These are phyloP conservation scores for Parmelia sp. DNA, from an alignment of 495 filamentous ascomycete genomes.

Conservation along the genomic window DNA sequence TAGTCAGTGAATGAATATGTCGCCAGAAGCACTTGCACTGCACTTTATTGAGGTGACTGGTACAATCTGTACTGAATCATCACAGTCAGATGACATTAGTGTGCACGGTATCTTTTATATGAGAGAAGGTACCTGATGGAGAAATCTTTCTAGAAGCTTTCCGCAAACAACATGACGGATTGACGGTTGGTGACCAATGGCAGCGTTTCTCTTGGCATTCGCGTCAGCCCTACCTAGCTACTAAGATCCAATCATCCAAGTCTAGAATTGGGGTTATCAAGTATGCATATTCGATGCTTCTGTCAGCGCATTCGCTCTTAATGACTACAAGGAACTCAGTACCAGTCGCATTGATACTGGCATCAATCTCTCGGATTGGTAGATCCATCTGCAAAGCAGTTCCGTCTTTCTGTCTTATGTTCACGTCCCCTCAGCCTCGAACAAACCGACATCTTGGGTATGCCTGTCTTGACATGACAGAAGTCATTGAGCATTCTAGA, in stretches of 20 bases:
- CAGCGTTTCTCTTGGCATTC: slow-evolving; percentile 1
- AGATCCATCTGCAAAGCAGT: neutral
- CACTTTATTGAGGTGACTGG: neutral
- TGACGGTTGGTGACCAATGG: too few relatives aligned
- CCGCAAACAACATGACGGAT: too few relatives aligned
- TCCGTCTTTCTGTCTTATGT: neutral
- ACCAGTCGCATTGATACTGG: slow-evolving; percentile 1
- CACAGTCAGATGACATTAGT: too few relatives aligned
- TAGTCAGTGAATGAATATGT: neutral
- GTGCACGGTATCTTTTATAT: neutral
- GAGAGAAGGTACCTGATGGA: neutral
- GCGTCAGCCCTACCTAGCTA: slow-evolving; percentile 13
- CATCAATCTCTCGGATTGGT: neutral
- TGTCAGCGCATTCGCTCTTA: neutral
- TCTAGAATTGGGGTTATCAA: slow-evolving; percentile 1
- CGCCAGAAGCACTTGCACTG: neutral
- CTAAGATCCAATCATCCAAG: neutral
- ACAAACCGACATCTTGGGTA: slow-evolving; percentile 16
- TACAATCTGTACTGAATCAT: too few relatives aligned
- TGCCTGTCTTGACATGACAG: slow-evolving; percentile 14
- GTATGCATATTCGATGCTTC: neutral
- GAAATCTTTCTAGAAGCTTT: neutral
- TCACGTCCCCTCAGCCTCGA: slow-evolving; percentile 14
- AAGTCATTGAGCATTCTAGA: neutral
- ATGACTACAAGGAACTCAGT: neutral